phyloP scores from a whole-genome alignment of 306 rosid genomes.

The Hylodesmum podocarpum region DNA sequence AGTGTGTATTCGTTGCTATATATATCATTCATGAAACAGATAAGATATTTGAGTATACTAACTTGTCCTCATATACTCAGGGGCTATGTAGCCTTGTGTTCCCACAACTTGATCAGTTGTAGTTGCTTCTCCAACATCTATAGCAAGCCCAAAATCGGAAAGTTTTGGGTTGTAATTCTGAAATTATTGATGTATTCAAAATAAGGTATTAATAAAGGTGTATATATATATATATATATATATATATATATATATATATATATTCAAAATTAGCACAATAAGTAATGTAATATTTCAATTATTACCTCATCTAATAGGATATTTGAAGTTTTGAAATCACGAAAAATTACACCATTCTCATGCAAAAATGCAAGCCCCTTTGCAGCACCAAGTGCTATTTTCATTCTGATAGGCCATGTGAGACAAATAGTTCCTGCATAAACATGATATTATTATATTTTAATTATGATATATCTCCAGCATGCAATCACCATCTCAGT shows the following conservation, averaged over 20 bases:
- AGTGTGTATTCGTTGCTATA: too few species aligned
- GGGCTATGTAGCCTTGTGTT: slow-evolving; percentile 69
- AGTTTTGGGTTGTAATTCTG: slow-evolving; percentile 70
- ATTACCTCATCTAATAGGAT: slow-evolving; percentile 59
- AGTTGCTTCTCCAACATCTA: too few species aligned
- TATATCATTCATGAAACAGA: too few species aligned
- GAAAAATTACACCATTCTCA: slow-evolving; percentile 56
- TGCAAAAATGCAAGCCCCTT: slow-evolving; percentile 75
- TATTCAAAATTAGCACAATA: background rate
- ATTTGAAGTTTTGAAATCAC: slow-evolving; percentile 73
- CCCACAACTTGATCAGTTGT: too few species aligned
- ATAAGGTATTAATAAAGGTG: background rate
- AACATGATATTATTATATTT: background rate
- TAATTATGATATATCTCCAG: background rate
- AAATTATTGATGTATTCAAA: slow-evolving; percentile 4
- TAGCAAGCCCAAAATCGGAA: slow-evolving; percentile 72
- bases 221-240: background rate
- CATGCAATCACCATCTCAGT: background rate
- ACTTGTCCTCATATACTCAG: slow-evolving; percentile 74
- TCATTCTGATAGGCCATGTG: slow-evolving; percentile 62
- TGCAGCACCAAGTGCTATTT: slow-evolving; percentile 63
- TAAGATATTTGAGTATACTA: slow-evolving; percentile 12
- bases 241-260: too few species aligned
- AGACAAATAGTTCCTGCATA: slow-evolving; percentile 39
- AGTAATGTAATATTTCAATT: background rate